Evolutionary conservation across 495 filamentous ascomycete species (phyloP).

Genomic region (Penicillium mononematosum): DNA sequence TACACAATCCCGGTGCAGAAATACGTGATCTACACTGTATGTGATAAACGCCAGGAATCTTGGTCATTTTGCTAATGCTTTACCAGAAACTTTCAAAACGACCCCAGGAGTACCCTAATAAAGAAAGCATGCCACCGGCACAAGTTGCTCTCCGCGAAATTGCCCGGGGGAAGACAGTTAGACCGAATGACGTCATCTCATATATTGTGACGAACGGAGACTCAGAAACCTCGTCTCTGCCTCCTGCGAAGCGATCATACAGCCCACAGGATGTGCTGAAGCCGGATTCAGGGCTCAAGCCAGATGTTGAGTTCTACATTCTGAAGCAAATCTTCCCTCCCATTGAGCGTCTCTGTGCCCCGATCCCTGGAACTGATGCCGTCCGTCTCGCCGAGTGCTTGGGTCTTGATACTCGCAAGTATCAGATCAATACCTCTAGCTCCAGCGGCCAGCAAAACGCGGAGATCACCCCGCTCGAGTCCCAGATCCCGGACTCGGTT

Average conservation of each 20-base stretch:
- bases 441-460: slow-evolving; percentile 52
- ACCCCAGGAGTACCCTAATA: slow-evolving; percentile 89
- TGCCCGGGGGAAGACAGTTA: slow-evolving; percentile 79
- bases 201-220: slow-evolving; percentile 88
- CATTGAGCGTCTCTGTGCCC: slow-evolving; percentile 95
- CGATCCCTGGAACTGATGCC: slow-evolving; percentile 87
- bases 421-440: slow-evolving; percentile 65
- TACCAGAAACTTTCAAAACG: slow-evolving; percentile 82
- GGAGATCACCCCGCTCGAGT: slow-evolving; percentile 81
- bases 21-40: slow-evolving; percentile 90
- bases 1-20: slow-evolving; percentile 70
- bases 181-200: slow-evolving; percentile 91
- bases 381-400: slow-evolving; percentile 87
- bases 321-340: slow-evolving; percentile 98
- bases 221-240: slow-evolving; percentile 60
- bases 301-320: slow-evolving; percentile 94
- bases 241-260: slow-evolving; percentile 82
- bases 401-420: slow-evolving; percentile 85
- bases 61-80: slow-evolving; percentile 13
- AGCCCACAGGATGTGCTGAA: slow-evolving; percentile 83
- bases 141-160: slow-evolving; percentile 90
- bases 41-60: slow-evolving; percentile 11
- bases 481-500: slow-evolving; percentile 79
- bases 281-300: slow-evolving; percentile 66
- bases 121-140: slow-evolving; percentile 92